These are phyloP conservation scores for Pseudocercospora fijiensis DNA, from an alignment of 2,329 filamentous ascomycete species.

Conservation along the genomic window DNA sequence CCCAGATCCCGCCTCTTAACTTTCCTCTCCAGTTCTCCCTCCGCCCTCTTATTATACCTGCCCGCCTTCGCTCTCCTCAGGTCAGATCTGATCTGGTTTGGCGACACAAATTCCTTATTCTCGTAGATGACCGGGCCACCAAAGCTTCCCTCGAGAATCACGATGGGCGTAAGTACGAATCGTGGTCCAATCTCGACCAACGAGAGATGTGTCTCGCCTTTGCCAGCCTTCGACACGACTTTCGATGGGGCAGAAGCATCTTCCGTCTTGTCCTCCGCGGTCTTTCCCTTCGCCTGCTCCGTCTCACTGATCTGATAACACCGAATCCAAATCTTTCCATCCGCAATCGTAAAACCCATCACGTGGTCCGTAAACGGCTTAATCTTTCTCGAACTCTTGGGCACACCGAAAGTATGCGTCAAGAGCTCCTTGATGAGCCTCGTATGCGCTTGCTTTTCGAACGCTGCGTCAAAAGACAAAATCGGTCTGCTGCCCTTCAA, in stretches of 20 bases:
- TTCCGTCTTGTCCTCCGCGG: conserved; percentile 34
- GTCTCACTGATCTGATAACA: conserved; percentile 91
- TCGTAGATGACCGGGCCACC: conserved; percentile 96
- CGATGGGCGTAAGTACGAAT: conserved; percentile 88
- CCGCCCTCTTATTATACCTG: conserved; percentile 73
- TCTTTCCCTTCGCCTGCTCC: conserved; percentile 58
- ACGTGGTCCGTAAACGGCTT: conserved; percentile 97
- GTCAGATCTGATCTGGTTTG: conserved; percentile 86
- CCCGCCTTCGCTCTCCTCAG: conserved; percentile 72
- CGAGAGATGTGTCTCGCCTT: conserved; percentile 68
- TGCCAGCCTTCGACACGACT: conserved; percentile 44
- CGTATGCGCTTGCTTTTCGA: conserved; percentile 69
- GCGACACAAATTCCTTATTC: conserved; percentile 95
- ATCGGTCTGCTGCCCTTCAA: conserved; percentile 89
- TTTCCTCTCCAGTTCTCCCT: conserved; percentile 69
- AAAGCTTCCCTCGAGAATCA: conserved; percentile 92
- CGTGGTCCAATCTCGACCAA: conserved; percentile 92
- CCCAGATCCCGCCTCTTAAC: conserved; percentile 76
- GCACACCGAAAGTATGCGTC: conserved; percentile 86
- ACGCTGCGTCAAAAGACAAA: conserved; percentile 85
- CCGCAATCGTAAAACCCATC: conserved; percentile 85
- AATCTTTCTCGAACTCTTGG: conserved; percentile 78
- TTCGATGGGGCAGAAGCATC: conserved; percentile 38
- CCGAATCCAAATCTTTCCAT: conserved; percentile 93
- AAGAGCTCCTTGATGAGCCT: conserved; percentile 86